Conservation (phyloP, 2,329 filamentous ascomycete genomes). For the Dothideomycetidae sp. region DNA sequence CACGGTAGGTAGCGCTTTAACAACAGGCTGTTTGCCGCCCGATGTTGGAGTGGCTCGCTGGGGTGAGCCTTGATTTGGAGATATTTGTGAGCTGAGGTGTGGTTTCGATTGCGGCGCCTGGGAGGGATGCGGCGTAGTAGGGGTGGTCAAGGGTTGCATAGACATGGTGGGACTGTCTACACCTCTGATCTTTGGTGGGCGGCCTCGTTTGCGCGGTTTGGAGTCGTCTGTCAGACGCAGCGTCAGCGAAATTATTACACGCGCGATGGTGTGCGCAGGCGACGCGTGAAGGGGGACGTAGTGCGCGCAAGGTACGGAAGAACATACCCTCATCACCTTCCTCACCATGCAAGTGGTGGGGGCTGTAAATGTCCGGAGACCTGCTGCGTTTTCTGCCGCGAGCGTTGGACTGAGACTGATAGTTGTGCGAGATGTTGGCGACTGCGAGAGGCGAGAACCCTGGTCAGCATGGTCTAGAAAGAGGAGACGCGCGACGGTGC, state of each 20-base stretch:
- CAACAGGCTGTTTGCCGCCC: conserved; percentile 50
- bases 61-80: conserved; percentile 47
- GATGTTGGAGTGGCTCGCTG: conserved; percentile 62
- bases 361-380: conserved; percentile 50
- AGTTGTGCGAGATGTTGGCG: conserved; percentile 32
- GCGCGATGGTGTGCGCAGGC: not conserved
- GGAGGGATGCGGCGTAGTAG: conserved; percentile 35
- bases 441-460: conserved; percentile 20
- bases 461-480: conserved; percentile 22
- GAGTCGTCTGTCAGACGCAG: conserved; percentile 25
- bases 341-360: conserved; percentile 22
- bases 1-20: conserved; percentile 91
- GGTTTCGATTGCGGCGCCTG: conserved; percentile 42
- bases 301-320: conserved; percentile 17
- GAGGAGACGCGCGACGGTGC: not conserved
- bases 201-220: conserved; percentile 43
- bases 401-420: conserved; percentile 35
- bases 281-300: not conserved
- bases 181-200: conserved; percentile 48
- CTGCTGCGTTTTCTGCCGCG: conserved; percentile 68
- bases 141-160: conserved; percentile 33
- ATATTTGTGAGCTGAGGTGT: conserved; percentile 34
- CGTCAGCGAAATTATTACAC: conserved; percentile 14
- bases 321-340: conserved; percentile 54
- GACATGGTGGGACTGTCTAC: conserved; percentile 45